Conservation (phyloP, 164 flowering plant species). For the Hamamelis virginiana region DNA sequence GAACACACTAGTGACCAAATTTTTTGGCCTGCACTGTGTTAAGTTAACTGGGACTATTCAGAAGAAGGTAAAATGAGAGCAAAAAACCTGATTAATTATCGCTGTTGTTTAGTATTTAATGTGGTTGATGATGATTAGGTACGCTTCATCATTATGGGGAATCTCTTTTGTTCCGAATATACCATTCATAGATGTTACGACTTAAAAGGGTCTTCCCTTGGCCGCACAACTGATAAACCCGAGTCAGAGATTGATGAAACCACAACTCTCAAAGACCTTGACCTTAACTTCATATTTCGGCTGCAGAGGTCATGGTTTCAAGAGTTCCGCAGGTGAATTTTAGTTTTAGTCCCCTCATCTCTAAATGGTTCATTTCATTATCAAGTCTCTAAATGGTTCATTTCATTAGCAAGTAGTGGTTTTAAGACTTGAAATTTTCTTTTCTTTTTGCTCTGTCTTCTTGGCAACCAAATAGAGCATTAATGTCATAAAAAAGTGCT, state of each 20-base stretch:
- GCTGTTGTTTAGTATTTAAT: neutral
- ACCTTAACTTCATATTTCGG: constrained; percentile 69
- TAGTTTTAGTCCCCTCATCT: neutral
- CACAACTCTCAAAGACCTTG: constrained; percentile 81
- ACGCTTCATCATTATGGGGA: constrained; percentile 80
- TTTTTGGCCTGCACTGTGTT: constrained; percentile 67
- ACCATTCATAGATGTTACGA: constrained; percentile 70
- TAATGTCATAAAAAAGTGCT: no score
- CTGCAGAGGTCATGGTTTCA: constrained; percentile 68
- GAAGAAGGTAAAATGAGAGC: constrained; percentile 46
- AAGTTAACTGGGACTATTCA: constrained; percentile 57
- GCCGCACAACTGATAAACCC: constrained; percentile 69
- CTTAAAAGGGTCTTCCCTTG: constrained; percentile 81
- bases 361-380: neutral
- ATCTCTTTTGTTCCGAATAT: constrained; percentile 67
- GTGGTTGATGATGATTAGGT: constrained; percentile 39
- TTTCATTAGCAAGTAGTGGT: neutral
- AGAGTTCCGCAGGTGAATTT: constrained; percentile 61
- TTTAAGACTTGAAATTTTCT: neutral
- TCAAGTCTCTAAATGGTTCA: neutral
- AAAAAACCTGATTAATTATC: neutral
- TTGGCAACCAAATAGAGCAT: neutral
- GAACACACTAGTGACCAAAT: constrained; percentile 60
- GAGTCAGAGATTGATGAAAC: constrained; percentile 60
- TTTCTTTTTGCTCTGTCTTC: neutral